These are phyloP conservation scores for Neobulgaria alba DNA, from an alignment of 2,329 filamentous ascomycete genomes.

Conservation along the genomic window DNA sequence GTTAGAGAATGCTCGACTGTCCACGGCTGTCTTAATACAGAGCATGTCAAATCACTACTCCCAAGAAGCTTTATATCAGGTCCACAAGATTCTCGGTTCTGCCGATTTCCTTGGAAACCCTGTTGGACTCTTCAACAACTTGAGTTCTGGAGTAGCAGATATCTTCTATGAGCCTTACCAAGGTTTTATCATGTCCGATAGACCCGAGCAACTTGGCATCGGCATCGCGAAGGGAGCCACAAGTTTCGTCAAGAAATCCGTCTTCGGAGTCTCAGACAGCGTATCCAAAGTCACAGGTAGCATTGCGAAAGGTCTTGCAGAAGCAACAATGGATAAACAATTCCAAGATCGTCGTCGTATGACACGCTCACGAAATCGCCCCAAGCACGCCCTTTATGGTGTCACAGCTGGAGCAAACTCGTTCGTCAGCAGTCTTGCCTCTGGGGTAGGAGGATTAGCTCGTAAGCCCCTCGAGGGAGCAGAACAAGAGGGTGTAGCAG, in stretches of 20 bases:
- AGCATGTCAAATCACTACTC: constrained; percentile 94
- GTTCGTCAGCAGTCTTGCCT: constrained; percentile 84
- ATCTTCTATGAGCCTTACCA: constrained; percentile 99
- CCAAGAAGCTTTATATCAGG: constrained; percentile 89
- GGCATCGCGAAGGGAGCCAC: constrained; percentile 95
- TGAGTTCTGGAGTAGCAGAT: constrained; percentile 92
- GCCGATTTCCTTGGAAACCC: constrained; percentile 97
- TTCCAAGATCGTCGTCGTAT: constrained; percentile 96
- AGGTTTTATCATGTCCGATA: constrained; percentile 90
- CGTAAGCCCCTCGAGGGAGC: constrained; percentile 92
- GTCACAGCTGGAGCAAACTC: constrained; percentile 94
- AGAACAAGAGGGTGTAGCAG: constrained; percentile 86
- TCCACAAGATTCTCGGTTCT: constrained; percentile 94
- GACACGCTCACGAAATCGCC: constrained; percentile 82
- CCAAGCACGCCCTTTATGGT: constrained; percentile 94
- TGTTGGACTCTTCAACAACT: constrained; percentile 95
- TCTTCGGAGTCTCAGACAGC: constrained; percentile 94
- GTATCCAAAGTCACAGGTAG: constrained; percentile 97
- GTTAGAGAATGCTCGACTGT: constrained; percentile 90
- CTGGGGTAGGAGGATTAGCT: constrained; percentile 86
- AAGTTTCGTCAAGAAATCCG: constrained; percentile 96
- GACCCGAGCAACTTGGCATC: constrained; percentile 87
- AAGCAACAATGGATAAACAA: constrained; percentile 94
- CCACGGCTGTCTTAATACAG: constrained; percentile 70
- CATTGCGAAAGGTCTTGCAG: constrained; percentile 91